Evolutionary conservation across 2,329 filamentous ascomycete genomes (phyloP), one percentile per base, ranked within the genome.

Genomic region (Tolypocladium inflatum): DNA sequence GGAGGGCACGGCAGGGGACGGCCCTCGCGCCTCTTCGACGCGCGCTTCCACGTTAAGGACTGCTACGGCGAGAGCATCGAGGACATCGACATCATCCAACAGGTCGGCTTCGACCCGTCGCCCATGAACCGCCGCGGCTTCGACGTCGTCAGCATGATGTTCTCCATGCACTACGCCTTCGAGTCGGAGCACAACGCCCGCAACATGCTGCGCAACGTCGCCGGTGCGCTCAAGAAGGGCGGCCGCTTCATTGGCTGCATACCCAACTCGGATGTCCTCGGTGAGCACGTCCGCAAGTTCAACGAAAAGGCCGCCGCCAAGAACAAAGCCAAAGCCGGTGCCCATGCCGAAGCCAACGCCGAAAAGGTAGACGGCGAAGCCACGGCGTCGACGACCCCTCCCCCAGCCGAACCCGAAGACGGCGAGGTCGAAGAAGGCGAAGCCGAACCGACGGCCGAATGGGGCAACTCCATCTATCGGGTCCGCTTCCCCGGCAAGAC

Each of bases 141-240:
- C 66, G 94, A 99, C 70, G 89, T 97, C 48, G 93, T 99, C 62
- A 91, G 88, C 69, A 96, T 96, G 84, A 99, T 99, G 94, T 99
- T 99, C 73, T 95, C 91, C 67, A 94, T 99, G 86, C 94, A 99
- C 75, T 99, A 99, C 71, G 92, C 94, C 7, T 99, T 97, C 65
- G 94, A 97, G 76, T 90, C 80, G 56, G 93, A 99, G 72, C 83
- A 85, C 54, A 95, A 96, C 72, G 91, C 93, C 2, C 85, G 91
- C 51, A 89, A 85, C 62, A 97, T 99, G 94, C 80, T 99, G 58
- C 84, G 86, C 67, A 99, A 99, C 68, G 93, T 99, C 3, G 88
- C 94, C 0, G 89, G 91, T 1, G 84, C 89, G 2, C 74, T 99
- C 67, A 96, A 93, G 72, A 97, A 97, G 70, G 94, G 94, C 30